These are phyloP conservation scores for Neospora caninum DNA, from an alignment of 169 alveolate genomes.

Conservation along the genomic window DNA sequence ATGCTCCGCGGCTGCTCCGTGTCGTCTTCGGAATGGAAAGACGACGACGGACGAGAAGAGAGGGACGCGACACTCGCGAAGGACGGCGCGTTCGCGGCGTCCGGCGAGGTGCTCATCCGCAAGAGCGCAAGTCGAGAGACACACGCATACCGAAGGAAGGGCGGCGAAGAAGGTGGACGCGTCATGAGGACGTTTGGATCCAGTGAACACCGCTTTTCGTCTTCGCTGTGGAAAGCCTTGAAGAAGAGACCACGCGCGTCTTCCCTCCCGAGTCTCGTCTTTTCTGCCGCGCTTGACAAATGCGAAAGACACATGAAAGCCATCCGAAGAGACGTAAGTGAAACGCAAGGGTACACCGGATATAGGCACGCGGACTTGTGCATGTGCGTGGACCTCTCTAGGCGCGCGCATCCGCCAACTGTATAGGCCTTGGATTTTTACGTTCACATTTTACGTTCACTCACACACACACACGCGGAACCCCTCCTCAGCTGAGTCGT, in stretches of 20 bases:
- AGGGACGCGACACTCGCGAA: background rate
- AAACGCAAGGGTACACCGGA: no score
- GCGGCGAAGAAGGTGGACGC: background rate
- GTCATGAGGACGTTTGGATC: background rate
- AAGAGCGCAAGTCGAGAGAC: background rate
- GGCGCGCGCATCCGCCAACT: no score
- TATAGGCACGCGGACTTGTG: no score
- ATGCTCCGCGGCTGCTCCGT: no score
- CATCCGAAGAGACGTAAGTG: constrained; percentile 55
- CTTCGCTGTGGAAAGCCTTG: background rate
- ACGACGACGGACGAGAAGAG: background rate
- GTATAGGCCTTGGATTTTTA: no score
- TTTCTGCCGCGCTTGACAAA: constrained; percentile 64
- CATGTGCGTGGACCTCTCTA: no score
- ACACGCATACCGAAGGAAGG: background rate
- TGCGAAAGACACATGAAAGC: constrained; percentile 59
- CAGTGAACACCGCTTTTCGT: background rate
- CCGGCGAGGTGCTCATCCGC: background rate
- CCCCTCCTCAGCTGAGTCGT: no score
- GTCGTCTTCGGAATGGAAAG: no score
- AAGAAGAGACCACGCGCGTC: background rate
- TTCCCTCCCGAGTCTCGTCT: constrained; percentile 64
- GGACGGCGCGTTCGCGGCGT: background rate
- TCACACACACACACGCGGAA: no score
- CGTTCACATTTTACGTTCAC: no score